phyloP scores from a whole-genome alignment of 164 flowering plant species.

The Kalanchoe fedtschenkoi region DNA sequence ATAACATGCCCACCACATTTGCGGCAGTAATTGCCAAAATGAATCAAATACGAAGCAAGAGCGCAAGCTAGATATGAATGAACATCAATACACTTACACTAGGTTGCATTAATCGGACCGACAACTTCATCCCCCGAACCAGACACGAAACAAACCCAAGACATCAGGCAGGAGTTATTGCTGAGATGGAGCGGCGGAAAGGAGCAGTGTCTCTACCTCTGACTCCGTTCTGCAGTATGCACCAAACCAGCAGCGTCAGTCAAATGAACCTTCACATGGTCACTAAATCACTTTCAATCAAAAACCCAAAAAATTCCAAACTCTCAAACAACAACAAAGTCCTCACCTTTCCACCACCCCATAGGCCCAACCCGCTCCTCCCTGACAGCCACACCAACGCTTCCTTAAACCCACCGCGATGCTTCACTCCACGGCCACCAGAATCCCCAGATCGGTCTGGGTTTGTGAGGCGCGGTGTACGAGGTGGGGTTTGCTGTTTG shows the following conservation, averaged over 20 bases:
- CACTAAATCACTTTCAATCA: no score
- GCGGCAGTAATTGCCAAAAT: no score
- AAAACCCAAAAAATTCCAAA: no score
- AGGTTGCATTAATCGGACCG: constrained; percentile 28
- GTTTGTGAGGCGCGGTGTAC: background rate
- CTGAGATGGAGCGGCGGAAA: background rate
- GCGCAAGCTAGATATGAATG: constrained; percentile 14
- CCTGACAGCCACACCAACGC: background rate
- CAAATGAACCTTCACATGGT: no score
- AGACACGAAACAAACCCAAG: constrained; percentile 10
- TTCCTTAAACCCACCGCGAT: background rate
- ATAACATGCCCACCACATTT: constrained; percentile 2
- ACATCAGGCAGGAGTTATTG: background rate
- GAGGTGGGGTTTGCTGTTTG: background rate
- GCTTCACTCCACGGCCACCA: background rate
- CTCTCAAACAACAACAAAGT: background rate
- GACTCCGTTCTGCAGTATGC: background rate
- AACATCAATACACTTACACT: constrained; percentile 18
- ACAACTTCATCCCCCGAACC: constrained; percentile 36
- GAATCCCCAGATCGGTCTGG: background rate
- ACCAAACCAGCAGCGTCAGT: no score
- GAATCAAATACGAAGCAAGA: background rate
- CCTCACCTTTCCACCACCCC: background rate
- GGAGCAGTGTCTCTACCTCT: background rate
- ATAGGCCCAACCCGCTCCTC: background rate